Base-by-base conservation (phyloP, 163 green algal species). In the Trebouxia gelatinosa region DNA sequence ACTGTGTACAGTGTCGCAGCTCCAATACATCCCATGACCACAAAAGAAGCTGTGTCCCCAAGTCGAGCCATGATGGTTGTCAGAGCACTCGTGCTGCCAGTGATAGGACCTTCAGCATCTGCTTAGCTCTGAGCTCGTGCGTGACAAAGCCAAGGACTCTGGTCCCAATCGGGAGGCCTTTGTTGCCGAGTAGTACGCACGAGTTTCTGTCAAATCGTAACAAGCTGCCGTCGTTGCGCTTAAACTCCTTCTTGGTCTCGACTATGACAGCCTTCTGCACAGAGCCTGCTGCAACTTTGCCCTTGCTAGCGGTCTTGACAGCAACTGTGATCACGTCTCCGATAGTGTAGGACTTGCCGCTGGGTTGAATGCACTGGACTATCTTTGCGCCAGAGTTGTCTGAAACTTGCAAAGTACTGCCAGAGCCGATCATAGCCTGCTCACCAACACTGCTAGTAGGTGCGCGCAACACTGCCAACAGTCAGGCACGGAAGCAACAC, bases 271-370 rank as follows among this genome's bases (percentile, higher is more conserved):
- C 86, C 64, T 90, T 91, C 34, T 90, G 85, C 43, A 85, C 77
- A 9, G 34, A 89, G 58, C 74, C 84, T 72, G 50, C 57, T 61
- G 74, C 57, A 48, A 70, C 57, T 64, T 79, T 79, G 57, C 77
- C 70, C 46, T 66, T 78, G 23, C 39, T 19, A 29, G 59, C 64
- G 32, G 84, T 79, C 78, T 92, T 91, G 6, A 92, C 82, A 11
- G 88, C 84, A 26, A 86, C 86, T n/a, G 88, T 92, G 81, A 92
- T 91, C n/a, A 86, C 83, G 78, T 92, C 88, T 5, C 88, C 88
- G 26, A 92, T 86, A 28, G 26, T 67, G 70, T 51, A 86, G 19
- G 26, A 72, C 61, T 70, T 84, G 81, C 80, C 84, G 37, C 34
- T 84, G 13, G 80, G 78, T 35, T 89, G 85, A 50, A 92, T 92